Percentiles rank a stretch among this genome's conserved stretches.
Evolutionary conservation across 208 protist genomes (phyloP).

Genomic region (Leishmania major): DNA sequence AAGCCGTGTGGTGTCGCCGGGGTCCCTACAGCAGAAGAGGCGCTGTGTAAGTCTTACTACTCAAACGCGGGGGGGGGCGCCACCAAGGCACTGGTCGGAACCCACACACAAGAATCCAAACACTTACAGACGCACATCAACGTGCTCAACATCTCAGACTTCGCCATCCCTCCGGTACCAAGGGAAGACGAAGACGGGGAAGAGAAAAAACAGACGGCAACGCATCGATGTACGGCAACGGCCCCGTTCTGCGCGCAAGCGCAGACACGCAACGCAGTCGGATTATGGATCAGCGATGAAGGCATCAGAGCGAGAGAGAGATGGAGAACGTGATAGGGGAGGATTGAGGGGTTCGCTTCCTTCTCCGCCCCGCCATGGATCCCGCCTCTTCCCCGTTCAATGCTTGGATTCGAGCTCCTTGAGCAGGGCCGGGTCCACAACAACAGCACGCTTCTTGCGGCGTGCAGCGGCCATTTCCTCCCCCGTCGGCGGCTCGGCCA

Average conservation of each 20-base stretch:
- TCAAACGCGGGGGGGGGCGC: background rate
- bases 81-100: background rate
- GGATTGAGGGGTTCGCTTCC: background rate
- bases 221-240: background rate
- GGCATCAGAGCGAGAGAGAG: background rate
- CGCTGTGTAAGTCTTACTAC: background rate
- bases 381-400: background rate
- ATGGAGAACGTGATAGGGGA: background rate
- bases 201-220: background rate
- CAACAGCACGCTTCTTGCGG: constrained; percentile 58
- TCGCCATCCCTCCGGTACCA: background rate
- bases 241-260: background rate
- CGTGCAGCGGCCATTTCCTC: constrained; percentile 37
- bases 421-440: constrained; percentile 63
- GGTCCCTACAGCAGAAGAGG: background rate
- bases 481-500: constrained; percentile 28
- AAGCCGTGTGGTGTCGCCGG: background rate
- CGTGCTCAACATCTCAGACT: background rate
- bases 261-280: background rate
- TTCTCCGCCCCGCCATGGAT: background rate
- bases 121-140: background rate
- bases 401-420: constrained; percentile 39
- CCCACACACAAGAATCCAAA: background rate
- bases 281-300: background rate
- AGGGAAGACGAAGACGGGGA: background rate